Percentiles rank a stretch among this genome's conserved stretches.
Evolutionary conservation across 208 protist genomes (phyloP).

Genomic region (Dictyostelium gargantuum): DNA sequence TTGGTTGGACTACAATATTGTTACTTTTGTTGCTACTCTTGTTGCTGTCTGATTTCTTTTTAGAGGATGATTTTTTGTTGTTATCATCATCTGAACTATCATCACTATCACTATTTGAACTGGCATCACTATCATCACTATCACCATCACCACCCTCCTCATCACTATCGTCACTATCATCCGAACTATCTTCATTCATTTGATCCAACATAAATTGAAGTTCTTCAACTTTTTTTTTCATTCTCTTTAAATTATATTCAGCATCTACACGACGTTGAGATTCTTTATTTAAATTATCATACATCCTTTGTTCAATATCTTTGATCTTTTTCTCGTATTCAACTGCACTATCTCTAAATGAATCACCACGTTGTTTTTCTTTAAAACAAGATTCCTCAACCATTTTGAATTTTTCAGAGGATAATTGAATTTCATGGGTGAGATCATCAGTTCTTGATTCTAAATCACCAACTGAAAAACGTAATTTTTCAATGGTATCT

Average conservation of each 20-base stretch:
- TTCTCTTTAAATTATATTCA: slow-evolving; percentile 46
- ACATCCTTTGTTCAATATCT: slow-evolving; percentile 55
- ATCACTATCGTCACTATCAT: not conserved
- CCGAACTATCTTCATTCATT: slow-evolving; percentile 1
- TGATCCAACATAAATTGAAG: slow-evolving; percentile 59
- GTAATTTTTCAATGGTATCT: not conserved
- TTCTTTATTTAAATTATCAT: slow-evolving; percentile 65
- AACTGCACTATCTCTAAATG: slow-evolving; percentile 32
- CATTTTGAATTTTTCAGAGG: not conserved
- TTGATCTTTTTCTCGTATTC: slow-evolving; percentile 62
- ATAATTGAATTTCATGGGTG: not conserved
- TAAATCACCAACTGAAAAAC: not conserved
- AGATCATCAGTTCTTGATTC: slow-evolving; percentile 29
- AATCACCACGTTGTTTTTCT: slow-evolving; percentile 45
- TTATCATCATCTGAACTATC: not conserved
- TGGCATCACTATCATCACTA: not conserved
- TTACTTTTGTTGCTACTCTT: not conserved
- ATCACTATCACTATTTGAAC: not conserved
- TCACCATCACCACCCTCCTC: not conserved
- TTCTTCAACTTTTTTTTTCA: slow-evolving; percentile 64
- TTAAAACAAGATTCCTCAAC: not conserved
- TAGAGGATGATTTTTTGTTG: not conserved
- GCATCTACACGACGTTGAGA: slow-evolving; percentile 29
- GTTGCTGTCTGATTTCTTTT: not conserved
- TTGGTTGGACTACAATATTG: not conserved